These are phyloP conservation scores for Solioccasus polychromus DNA, from an alignment of 768 basidiomycete species.

Conservation along the genomic window DNA sequence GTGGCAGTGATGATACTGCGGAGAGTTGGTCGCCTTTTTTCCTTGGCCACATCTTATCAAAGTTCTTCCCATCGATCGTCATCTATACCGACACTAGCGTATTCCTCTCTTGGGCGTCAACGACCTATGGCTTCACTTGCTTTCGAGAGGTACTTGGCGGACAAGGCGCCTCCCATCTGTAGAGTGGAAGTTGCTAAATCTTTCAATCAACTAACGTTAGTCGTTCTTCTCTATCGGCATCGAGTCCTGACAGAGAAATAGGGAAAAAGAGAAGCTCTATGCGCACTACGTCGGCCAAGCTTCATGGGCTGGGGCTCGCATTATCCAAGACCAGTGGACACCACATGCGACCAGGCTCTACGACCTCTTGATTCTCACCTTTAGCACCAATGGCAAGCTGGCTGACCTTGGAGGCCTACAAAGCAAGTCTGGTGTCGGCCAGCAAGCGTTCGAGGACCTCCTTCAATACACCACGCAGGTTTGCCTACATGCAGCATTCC, in stretches of 20 bases:
- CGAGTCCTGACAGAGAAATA: constrained; percentile 27
- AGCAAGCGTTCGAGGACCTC: constrained; percentile 65
- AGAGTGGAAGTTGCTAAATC: constrained; percentile 64
- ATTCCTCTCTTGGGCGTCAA: not conserved
- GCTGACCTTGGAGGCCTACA: constrained; percentile 55
- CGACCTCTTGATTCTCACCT: constrained; percentile 67
- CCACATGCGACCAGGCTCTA: constrained; percentile 63
- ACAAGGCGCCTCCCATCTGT: constrained; percentile 74
- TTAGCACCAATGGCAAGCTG: constrained; percentile 58
- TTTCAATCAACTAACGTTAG: constrained; percentile 66
- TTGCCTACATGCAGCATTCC: not conserved
- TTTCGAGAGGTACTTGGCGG: constrained; percentile 69
- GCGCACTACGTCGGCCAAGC: constrained; percentile 69
- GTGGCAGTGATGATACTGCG: constrained; percentile 8
- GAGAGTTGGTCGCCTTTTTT: constrained; percentile 4
- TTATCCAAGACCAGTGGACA: constrained; percentile 86
- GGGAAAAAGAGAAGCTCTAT: constrained; percentile 75
- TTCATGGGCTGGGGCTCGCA: constrained; percentile 80
- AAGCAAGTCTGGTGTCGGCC: constrained; percentile 48
- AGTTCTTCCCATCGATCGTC: constrained; percentile 13
- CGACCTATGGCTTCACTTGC: constrained; percentile 35
- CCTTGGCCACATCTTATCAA: constrained; percentile 13
- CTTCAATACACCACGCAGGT: constrained; percentile 77
- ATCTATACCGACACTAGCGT: not conserved
- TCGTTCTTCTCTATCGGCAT: not conserved